phyloP scores from a whole-genome alignment of 495 filamentous ascomycete species.

The Apodospora peruviana region DNA sequence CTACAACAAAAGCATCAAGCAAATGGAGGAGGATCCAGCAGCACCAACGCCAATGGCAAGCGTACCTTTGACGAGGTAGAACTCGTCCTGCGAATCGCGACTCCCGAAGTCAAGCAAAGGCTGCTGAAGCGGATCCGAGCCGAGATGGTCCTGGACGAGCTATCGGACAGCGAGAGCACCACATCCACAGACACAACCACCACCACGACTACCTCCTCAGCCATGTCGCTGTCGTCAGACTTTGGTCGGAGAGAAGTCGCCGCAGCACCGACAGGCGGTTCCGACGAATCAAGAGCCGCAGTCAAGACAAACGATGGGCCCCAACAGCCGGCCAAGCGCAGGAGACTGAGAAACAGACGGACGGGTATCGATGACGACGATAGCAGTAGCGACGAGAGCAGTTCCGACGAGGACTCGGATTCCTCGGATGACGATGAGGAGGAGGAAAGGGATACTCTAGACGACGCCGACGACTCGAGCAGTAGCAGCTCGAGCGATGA shows the following conservation, averaged over 20 bases:
- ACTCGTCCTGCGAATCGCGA: conserved; percentile 36
- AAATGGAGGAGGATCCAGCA: conserved; percentile 12
- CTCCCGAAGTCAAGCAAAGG: conserved; percentile 39
- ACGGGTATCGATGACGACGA: conserved; percentile 34
- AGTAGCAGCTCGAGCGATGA: conserved; percentile 13
- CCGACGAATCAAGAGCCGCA: conserved; percentile 12
- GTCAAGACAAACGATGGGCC: conserved; percentile 37
- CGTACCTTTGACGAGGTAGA: conserved; percentile 42
- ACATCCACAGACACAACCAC: conserved; percentile 17
- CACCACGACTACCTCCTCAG: conserved; percentile 22
- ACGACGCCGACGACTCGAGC: neutral
- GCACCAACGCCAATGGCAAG: conserved; percentile 24
- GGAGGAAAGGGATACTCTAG: conserved; percentile 12
- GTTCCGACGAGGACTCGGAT: conserved; percentile 10
- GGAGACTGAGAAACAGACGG: conserved; percentile 48
- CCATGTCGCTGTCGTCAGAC: no score
- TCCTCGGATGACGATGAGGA: conserved; percentile 25
- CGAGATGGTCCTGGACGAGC: conserved; percentile 39
- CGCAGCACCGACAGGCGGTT: no score
- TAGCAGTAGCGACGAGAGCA: conserved; percentile 13
- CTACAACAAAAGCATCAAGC: conserved; percentile 18
- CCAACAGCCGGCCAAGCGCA: conserved; percentile 43
- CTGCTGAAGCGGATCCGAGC: conserved; percentile 47
- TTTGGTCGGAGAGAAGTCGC: no score
- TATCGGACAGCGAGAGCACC: conserved; percentile 36